Evolutionary conservation across 2,329 filamentous ascomycete species (phyloP).

Genomic region (Mycosphaerella sp.): DNA sequence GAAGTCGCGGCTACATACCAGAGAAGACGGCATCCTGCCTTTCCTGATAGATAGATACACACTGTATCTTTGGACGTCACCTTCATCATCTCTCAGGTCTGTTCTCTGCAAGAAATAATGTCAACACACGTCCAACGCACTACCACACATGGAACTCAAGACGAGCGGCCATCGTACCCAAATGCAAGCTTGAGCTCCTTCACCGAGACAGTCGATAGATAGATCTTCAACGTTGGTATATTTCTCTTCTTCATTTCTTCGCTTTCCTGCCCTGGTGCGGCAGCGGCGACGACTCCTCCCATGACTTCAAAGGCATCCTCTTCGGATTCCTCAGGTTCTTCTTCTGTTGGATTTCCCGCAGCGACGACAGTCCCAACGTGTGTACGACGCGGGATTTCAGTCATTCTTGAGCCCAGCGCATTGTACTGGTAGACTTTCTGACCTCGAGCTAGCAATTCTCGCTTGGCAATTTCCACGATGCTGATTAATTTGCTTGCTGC

Average conservation of each 20-base stretch:
- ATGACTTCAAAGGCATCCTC: slow-evolving; percentile 28
- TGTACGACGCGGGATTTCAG: slow-evolving; percentile 16
- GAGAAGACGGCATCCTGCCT: too few relatives aligned
- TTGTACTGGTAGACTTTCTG: slow-evolving; percentile 41
- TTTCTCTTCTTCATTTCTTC: slow-evolving; percentile 44
- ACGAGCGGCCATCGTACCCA: slow-evolving; percentile 30
- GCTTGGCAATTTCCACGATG: slow-evolving; percentile 55
- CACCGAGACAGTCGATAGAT: slow-evolving; percentile 51
- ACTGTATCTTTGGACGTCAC: too few relatives aligned
- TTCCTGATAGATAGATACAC: too few relatives aligned
- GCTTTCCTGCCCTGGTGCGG: slow-evolving; percentile 32
- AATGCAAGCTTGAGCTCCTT: slow-evolving; percentile 49
- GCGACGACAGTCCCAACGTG: background rate
- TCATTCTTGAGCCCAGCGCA: slow-evolving; percentile 23
- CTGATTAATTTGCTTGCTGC: slow-evolving; percentile 59
- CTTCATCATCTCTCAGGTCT: slow-evolving; percentile 1
- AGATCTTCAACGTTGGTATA: slow-evolving; percentile 54
- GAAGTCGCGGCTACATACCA: too few relatives aligned
- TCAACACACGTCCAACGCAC: slow-evolving; percentile 1
- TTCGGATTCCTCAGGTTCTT: slow-evolving; percentile 18
- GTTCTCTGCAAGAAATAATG: slow-evolving; percentile 7
- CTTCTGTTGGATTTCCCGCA: slow-evolving; percentile 4
- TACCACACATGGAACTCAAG: background rate
- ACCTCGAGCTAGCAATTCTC: slow-evolving; percentile 38
- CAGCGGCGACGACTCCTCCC: slow-evolving; percentile 5